Evolutionary conservation across 2,329 filamentous ascomycete species (phyloP), one percentile per base, ranked within the genome.

Genomic region (Aspergillus proliferans): DNA sequence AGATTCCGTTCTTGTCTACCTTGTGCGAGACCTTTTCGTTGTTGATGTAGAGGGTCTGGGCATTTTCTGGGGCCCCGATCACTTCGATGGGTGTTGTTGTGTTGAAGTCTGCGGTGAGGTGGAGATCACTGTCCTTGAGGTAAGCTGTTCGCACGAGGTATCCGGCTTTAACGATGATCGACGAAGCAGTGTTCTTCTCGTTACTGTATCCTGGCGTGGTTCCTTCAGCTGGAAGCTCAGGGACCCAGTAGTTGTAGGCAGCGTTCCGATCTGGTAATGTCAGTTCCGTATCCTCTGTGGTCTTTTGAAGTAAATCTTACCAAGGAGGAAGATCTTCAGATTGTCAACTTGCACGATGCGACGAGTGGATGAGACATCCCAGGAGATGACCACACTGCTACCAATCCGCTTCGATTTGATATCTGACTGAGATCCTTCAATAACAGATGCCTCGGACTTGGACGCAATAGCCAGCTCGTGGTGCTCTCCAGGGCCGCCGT

Each of bases 91-190:
- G 60, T 0, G 83, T 83, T 0, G 86, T 88, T 0, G 75, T 66
- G 57, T 92, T 91, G 53, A 91, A 76, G 58, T 93, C 87, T 3
- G 84, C 87, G 3, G 78, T 79, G 2, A 92, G 64, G 10, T 78
- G 73, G 4, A 92, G 72, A 1, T 76, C 75, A n/a, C 70, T 71
- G 2, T 76, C 80, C 4, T 77, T 58, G 1, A 85, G 64, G 2
- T 75, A 74, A 0, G 83, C 83, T 18, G 58, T 67, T 4, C 71
- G 68, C 14, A 74, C 62, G 15, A 74, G 68, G 47, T 74, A 74
- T 14, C 70, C 71, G 0, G 67, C 71, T 39, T 70, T 71, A 46
- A 74, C 63, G 41, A 74, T 71, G 26, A 74, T 58, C 6, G 68
- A 68, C 1, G 62, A 63, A 2, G 63, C 59, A 33, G 58, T 55